A percentile compares a stretch with the other conserved stretches of the same genome.
Conservation (phyloP, 2,329 filamentous ascomycete genomes). For the Gyromitra esculenta region DNA sequence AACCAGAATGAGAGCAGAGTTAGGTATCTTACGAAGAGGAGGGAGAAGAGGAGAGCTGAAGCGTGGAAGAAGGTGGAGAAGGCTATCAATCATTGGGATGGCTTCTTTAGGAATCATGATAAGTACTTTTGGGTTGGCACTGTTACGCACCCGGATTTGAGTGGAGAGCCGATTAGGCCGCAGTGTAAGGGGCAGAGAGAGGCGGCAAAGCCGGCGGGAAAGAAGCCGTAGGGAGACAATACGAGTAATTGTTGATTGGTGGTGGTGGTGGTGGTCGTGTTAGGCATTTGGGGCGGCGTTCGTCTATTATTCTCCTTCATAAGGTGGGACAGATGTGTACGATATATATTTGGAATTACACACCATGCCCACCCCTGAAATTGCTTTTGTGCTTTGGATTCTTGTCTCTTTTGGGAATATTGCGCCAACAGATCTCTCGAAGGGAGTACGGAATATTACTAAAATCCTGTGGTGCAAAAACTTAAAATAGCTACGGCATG, state of each 20-base stretch:
- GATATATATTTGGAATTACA: background rate
- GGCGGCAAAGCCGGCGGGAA: conserved; percentile 11
- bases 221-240: conserved; percentile 6
- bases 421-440: background rate
- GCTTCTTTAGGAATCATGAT: conserved; percentile 80
- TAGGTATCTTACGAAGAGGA: conserved; percentile 65
- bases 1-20: conserved; percentile 54
- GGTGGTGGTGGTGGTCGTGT: background rate
- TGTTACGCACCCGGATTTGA: conserved; percentile 71
- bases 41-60: conserved; percentile 71
- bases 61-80: conserved; percentile 74
- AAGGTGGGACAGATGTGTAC: background rate
- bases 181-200: conserved; percentile 67
- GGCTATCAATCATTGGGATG: conserved; percentile 80
- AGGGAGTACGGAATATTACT: too few species aligned
- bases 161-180: conserved; percentile 69
- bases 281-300: conserved; percentile 21
- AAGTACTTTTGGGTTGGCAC: conserved; percentile 84
- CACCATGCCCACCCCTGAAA: background rate
- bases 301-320: background rate
- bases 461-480: background rate
- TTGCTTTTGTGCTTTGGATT: background rate
- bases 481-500: background rate
- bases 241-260: background rate
- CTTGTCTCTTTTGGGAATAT: background rate